Percentiles rank a stretch among this genome's conserved stretches.
Conservation (phyloP, 306 rosid genomes). For the Dalbergia oliveri region DNA sequence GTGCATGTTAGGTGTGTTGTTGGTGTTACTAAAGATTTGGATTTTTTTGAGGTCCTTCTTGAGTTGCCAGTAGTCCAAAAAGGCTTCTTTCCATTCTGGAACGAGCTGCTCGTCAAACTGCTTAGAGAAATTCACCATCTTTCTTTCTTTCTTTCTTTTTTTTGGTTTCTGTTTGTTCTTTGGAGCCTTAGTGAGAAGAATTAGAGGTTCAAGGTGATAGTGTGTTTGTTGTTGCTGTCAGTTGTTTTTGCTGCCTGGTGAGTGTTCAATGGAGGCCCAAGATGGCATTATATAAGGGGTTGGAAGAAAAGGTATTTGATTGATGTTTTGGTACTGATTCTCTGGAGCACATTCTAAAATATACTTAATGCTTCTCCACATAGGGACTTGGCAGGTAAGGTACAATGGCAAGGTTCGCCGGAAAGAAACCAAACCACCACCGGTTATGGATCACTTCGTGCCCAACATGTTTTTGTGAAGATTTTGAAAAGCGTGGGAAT, state of each 20-base stretch:
- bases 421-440: constrained; percentile 60
- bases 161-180: constrained; percentile 21
- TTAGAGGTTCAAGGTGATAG: not conserved
- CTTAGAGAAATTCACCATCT: constrained; percentile 91
- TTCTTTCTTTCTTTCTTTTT: no score
- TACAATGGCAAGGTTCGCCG: constrained; percentile 54
- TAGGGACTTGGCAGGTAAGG: constrained; percentile 35
- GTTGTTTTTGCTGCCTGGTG: constrained; percentile 39
- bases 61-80: constrained; percentile 89
- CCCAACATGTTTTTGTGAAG: constrained; percentile 58
- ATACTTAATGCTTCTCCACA: constrained; percentile 87
- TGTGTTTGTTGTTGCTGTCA: not conserved
- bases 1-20: constrained; percentile 31
- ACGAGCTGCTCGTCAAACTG: constrained; percentile 91
- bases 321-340: constrained; percentile 76
- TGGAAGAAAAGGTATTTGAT: constrained; percentile 55
- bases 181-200: constrained; percentile 31
- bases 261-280: constrained; percentile 65
- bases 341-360: constrained; percentile 95
- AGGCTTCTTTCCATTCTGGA: constrained; percentile 99
- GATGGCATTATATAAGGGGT: constrained; percentile 66
- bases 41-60: constrained; percentile 84
- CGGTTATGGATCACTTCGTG: constrained; percentile 58
- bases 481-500: constrained; percentile 61
- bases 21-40: constrained; percentile 53